These are phyloP conservation scores for Trametes villosa DNA, from an alignment of 768 basidiomycete species.

Conservation along the genomic window DNA sequence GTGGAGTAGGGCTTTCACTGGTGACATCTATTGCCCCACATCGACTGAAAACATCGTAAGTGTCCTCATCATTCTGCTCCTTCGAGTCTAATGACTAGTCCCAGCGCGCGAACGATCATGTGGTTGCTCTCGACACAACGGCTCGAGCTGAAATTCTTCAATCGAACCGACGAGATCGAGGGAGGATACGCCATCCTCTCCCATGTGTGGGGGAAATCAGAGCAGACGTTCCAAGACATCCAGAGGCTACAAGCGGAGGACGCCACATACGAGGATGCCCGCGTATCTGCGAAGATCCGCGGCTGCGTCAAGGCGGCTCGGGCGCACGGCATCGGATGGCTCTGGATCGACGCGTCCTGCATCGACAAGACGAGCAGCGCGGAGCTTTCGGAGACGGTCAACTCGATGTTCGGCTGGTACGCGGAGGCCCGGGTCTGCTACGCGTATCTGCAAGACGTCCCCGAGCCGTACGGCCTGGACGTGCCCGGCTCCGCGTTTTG, in stretches of 20 bases:
- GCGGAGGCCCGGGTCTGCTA: not conserved
- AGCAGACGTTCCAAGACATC: conserved; percentile 8
- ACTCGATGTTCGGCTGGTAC: conserved; percentile 1
- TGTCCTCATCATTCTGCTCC: not conserved
- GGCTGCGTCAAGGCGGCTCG: not conserved
- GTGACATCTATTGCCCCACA: too few relatives aligned
- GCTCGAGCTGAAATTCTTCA: not conserved
- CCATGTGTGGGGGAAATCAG: conserved; percentile 6
- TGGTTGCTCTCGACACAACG: conserved; percentile 6
- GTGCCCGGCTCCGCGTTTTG: not conserved
- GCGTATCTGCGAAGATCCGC: not conserved
- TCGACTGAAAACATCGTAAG: not conserved
- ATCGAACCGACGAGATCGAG: not conserved
- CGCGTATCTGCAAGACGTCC: conserved; percentile 3
- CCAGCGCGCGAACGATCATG: not conserved
- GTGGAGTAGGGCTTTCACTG: too few relatives aligned
- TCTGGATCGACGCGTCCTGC: conserved; percentile 2
- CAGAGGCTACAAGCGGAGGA: not conserved
- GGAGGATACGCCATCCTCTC: conserved; percentile 15
- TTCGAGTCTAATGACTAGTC: not conserved
- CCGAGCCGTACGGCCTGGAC: not conserved
- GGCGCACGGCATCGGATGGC: not conserved
- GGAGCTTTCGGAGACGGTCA: not conserved
- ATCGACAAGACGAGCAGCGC: conserved; percentile 1
- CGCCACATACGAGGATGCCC: not conserved